A percentile compares a stretch with the other conserved stretches of the same genome.
Evolutionary conservation across 495 filamentous ascomycete species (phyloP).

Genomic region (Schizothecium vesticola): DNA sequence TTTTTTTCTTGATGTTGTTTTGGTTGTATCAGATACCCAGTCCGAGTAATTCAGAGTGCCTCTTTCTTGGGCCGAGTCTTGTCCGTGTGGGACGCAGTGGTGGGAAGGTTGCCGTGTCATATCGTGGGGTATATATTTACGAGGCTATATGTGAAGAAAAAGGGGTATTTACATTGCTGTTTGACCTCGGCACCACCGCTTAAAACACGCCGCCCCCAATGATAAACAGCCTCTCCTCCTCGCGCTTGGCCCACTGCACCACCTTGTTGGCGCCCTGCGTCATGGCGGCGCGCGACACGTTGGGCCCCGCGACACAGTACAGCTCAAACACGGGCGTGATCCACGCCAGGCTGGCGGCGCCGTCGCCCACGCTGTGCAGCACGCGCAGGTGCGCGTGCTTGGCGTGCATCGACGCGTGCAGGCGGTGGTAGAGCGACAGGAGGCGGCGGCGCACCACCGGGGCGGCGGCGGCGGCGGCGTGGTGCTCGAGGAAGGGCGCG

Average conservation of each 20-base stretch:
- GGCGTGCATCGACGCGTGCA: conserved; percentile 78
- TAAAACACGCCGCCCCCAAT: conserved; percentile 79
- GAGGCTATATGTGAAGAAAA: neutral
- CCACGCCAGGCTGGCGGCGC: conserved; percentile 80
- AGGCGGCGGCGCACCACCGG: conserved; percentile 65
- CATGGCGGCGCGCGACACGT: conserved; percentile 68
- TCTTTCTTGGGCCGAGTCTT: neutral
- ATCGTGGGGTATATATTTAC: neutral
- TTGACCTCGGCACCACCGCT: neutral
- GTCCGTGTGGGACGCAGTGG: neutral
- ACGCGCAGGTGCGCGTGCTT: conserved; percentile 80
- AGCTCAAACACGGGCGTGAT: conserved; percentile 85
- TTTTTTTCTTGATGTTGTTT: neutral
- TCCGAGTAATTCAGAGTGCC: neutral
- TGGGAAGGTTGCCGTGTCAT: neutral
- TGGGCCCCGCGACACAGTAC: conserved; percentile 84
- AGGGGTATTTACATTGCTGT: neutral
- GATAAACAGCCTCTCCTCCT: conserved; percentile 92
- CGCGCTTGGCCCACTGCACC: conserved; percentile 79
- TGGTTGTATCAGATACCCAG: neutral
- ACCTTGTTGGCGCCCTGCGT: conserved; percentile 82
- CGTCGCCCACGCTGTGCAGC: conserved; percentile 67
- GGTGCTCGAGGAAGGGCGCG: conserved; percentile 56
- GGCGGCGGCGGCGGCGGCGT: conserved; percentile 22
- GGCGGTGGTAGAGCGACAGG: conserved; percentile 74